phyloP scores from a whole-genome alignment of 1,284 basidiomycete genomes.

The Cutaneotrichosporon sp. region DNA sequence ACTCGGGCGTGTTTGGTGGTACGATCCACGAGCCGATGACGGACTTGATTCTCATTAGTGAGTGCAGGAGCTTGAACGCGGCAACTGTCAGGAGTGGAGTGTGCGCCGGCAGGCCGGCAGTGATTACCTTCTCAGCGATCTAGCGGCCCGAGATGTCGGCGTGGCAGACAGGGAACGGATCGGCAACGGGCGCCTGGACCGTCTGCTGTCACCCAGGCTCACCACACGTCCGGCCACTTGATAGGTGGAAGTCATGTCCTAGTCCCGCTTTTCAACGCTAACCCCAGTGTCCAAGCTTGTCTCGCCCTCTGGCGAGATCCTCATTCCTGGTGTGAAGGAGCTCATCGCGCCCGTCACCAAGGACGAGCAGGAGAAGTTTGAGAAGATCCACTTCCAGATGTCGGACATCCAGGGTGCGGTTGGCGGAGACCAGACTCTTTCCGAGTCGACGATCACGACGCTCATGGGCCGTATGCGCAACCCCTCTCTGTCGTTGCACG shows the following conservation, averaged over 20 bases:
- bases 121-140: no score
- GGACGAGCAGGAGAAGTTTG: conserved; percentile 69
- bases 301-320: conserved; percentile 72
- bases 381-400: conserved; percentile 64
- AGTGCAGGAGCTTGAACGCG: conserved; percentile 10
- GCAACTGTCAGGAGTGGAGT: no score
- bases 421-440: conserved; percentile 71
- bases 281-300: conserved; percentile 68
- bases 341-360: conserved; percentile 72
- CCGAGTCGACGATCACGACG: conserved; percentile 73
- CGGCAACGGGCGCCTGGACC: no score
- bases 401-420: conserved; percentile 73
- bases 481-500: conserved; percentile 87
- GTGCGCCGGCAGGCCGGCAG: no score
- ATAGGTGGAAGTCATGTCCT: no score
- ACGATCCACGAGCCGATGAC: conserved; percentile 81
- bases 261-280: no score
- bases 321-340: conserved; percentile 86
- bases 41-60: conserved; percentile 53
- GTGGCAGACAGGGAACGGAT: no score
- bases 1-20: conserved; percentile 85
- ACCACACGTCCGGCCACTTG: no score
- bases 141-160: no score
- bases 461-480: conserved; percentile 52
- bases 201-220: no score